These are phyloP conservation scores for Aspergillus brasiliensis DNA, from an alignment of 2,329 filamentous ascomycete genomes.

Conservation along the genomic window DNA sequence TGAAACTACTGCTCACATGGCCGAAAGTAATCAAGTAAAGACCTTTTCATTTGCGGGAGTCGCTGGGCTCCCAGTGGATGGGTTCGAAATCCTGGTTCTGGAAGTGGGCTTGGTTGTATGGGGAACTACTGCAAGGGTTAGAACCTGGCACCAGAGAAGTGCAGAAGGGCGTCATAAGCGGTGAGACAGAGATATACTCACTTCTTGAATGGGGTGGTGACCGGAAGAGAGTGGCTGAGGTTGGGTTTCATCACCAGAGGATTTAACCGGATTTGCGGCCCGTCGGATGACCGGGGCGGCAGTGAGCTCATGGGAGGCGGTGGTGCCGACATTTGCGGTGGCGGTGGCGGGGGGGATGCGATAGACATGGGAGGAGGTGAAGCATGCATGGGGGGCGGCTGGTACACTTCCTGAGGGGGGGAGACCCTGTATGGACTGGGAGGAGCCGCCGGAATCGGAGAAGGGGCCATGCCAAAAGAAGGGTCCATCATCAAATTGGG, in stretches of 20 bases:
- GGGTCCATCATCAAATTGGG: constrained; percentile 43
- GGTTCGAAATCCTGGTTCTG: constrained; percentile 50
- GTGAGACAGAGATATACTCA: constrained; percentile 22
- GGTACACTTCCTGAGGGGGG: constrained; percentile 39
- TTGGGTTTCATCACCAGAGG: constrained; percentile 45
- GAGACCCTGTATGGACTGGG: constrained; percentile 35
- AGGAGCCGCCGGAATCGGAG: constrained; percentile 34
- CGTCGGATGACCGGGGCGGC: constrained; percentile 37
- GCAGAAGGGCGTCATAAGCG: neutral
- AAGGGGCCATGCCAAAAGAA: constrained; percentile 31
- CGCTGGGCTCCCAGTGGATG: constrained; percentile 47
- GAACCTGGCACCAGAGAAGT: neutral
- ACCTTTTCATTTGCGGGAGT: constrained; percentile 33
- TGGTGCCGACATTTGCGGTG: constrained; percentile 29
- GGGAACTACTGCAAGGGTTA: constrained; percentile 35
- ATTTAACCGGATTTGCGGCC: constrained; percentile 46
- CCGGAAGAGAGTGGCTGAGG: constrained; percentile 42
- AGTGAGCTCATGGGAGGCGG: constrained; percentile 38
- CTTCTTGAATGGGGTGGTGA: constrained; percentile 47
- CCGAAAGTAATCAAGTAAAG: neutral
- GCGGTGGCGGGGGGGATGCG: constrained; percentile 30
- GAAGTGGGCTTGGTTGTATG: constrained; percentile 50
- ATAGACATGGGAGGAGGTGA: constrained; percentile 27
- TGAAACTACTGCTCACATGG: neutral
- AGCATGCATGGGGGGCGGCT: constrained; percentile 31